Evolutionary conservation across 768 basidiomycete genomes (phyloP).

Genomic region (Gymnopilus junonius): DNA sequence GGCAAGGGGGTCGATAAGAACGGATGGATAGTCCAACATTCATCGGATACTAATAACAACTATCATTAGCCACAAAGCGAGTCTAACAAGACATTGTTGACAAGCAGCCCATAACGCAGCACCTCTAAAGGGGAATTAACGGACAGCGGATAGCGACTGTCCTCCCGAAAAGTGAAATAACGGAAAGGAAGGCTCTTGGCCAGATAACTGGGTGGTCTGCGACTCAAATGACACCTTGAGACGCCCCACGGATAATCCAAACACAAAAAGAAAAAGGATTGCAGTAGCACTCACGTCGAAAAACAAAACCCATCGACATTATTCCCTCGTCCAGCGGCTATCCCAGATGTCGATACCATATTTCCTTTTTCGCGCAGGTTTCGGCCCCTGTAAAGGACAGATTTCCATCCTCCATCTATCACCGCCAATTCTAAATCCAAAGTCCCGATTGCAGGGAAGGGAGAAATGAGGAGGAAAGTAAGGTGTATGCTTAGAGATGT

Average conservation of each 20-base stretch:
- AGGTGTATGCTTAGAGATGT: background rate
- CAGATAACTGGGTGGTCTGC: constrained; percentile 6
- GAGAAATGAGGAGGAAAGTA: background rate
- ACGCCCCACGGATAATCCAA: background rate
- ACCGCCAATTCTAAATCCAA: background rate
- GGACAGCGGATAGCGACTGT: background rate
- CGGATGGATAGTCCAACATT: background rate
- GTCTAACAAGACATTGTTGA: background rate
- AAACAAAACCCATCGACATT: background rate
- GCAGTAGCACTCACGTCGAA: background rate
- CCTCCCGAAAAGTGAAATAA: background rate
- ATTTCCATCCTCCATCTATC: constrained; percentile 1
- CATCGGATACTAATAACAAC: background rate
- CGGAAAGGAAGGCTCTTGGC: constrained; percentile 8
- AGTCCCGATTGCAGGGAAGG: background rate
- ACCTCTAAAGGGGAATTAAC: background rate
- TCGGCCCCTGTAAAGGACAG: constrained; percentile 6
- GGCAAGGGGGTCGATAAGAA: background rate
- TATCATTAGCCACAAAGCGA: background rate
- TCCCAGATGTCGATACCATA: constrained; percentile 2
- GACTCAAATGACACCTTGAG: background rate
- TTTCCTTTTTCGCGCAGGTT: background rate
- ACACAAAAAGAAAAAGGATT: constrained; percentile 1
- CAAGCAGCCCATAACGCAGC: background rate
- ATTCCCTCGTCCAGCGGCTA: background rate